These are phyloP conservation scores for Stevia rebaudiana DNA, from an alignment of 140 eudicot genomes.

Conservation along the genomic window DNA sequence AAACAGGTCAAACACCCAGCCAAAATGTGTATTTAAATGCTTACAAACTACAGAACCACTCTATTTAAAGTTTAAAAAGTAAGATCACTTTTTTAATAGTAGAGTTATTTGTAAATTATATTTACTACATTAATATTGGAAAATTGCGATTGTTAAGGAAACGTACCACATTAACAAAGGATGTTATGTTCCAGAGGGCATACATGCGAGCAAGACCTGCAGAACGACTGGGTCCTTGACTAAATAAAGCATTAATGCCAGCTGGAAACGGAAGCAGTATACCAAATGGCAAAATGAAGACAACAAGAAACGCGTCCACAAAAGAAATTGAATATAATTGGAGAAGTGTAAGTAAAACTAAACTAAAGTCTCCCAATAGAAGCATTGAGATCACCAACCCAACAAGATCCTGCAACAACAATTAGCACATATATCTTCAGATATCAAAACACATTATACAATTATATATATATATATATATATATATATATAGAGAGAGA, in stretches of 20 bases:
- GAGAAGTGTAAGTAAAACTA: constrained; percentile 90
- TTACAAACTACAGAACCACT: background rate
- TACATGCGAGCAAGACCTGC: constrained; percentile 94
- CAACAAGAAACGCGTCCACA: constrained; percentile 63
- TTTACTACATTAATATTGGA: background rate
- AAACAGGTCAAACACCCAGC: background rate
- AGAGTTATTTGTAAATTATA: background rate
- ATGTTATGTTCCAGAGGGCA: constrained; percentile 95
- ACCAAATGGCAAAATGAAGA: constrained; percentile 81
- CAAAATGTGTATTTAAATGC: background rate
- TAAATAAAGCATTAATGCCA: constrained; percentile 91
- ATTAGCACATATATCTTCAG: background rate
- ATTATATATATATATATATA: background rate
- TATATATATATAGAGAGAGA: background rate
- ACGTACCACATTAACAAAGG: constrained; percentile 83
- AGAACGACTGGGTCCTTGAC: constrained; percentile 94
- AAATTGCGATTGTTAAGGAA: background rate
- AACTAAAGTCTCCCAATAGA: constrained; percentile 86
- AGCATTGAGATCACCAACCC: constrained; percentile 89
- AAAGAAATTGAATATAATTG: constrained; percentile 87
- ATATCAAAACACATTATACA: background rate
- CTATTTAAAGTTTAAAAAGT: background rate
- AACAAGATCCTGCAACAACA: constrained; percentile 81
- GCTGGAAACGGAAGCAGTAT: constrained; percentile 93
- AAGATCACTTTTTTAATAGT: background rate